A percentile compares a stretch with the other conserved stretches of the same genome.
Evolutionary conservation across 2,329 filamentous ascomycete species (phyloP).

Genomic region (Exophiala sp.): DNA sequence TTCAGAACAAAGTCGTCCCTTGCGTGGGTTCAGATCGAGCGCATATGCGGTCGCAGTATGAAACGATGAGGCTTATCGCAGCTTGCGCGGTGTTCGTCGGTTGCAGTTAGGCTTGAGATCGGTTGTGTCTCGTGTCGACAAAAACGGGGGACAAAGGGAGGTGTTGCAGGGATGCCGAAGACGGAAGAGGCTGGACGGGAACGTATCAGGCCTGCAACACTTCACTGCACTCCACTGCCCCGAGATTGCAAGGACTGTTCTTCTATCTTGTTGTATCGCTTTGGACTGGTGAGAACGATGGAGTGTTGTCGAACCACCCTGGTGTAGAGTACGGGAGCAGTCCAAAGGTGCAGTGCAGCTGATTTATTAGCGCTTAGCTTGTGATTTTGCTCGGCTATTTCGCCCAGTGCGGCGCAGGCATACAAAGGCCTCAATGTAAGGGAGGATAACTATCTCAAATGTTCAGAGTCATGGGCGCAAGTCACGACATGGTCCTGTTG

Average conservation of each 20-base stretch:
- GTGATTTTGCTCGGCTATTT: no score
- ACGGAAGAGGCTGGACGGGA: not conserved
- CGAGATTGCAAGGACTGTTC: not conserved
- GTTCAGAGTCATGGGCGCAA: no score
- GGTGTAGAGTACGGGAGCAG: no score
- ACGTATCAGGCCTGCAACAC: not conserved
- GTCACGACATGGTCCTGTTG: no score
- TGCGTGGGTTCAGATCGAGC: slow-evolving; percentile 16
- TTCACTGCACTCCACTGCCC: not conserved
- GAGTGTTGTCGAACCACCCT: no score
- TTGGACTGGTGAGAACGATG: no score
- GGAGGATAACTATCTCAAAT: no score
- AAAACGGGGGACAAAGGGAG: slow-evolving; percentile 9
- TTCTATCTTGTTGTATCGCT: no score
- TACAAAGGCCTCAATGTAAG: no score
- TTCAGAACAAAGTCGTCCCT: slow-evolving; percentile 7
- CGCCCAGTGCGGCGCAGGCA: no score
- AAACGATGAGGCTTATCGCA: slow-evolving; percentile 12
- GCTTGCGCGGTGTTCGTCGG: slow-evolving; percentile 12
- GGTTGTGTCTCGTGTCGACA: slow-evolving; percentile 14
- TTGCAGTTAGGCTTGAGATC: slow-evolving; percentile 10
- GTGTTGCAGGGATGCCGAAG: not conserved
- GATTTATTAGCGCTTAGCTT: no score
- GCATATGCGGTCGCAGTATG: slow-evolving; percentile 21
- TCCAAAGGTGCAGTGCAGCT: no score